Percentiles rank a stretch among this genome's conserved stretches.
Evolutionary conservation across 305 asterid genomes (phyloP).

Genomic region (Fraxinus floribunda): DNA sequence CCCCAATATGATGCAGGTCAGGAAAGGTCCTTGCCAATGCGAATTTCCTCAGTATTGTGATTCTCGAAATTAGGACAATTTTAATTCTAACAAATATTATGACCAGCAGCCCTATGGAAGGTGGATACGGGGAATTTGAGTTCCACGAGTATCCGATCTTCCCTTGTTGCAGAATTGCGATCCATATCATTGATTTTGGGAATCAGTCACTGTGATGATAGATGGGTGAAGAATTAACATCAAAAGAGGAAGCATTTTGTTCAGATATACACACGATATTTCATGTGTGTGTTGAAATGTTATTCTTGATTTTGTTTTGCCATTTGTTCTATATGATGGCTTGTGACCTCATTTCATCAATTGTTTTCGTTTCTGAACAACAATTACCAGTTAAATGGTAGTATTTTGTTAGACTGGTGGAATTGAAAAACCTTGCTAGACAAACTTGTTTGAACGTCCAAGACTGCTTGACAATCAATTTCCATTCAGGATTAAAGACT

Average conservation of each 20-base stretch:
- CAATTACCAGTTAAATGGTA: background rate
- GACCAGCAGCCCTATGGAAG: background rate
- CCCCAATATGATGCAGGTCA: constrained; percentile 48
- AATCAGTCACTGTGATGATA: background rate
- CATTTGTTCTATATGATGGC: background rate
- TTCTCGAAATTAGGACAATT: constrained; percentile 50
- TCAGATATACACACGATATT: background rate
- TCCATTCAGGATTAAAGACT: background rate
- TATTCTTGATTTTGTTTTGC: background rate
- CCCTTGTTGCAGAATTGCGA: background rate
- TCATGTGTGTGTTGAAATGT: background rate
- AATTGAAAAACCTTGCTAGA: background rate
- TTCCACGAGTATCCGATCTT: background rate
- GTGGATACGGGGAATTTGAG: background rate
- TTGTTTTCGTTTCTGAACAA: background rate
- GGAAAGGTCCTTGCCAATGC: constrained; percentile 64
- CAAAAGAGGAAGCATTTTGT: background rate
- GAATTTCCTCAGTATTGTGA: constrained; percentile 74
- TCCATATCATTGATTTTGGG: background rate
- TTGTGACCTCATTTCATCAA: background rate
- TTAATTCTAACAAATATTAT: background rate
- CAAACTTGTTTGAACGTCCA: background rate
- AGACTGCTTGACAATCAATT: background rate
- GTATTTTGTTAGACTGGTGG: background rate
- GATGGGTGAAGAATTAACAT: background rate